phyloP scores from a whole-genome alignment of 2,329 filamentous ascomycete genomes.

The Seiridium unicorne region DNA sequence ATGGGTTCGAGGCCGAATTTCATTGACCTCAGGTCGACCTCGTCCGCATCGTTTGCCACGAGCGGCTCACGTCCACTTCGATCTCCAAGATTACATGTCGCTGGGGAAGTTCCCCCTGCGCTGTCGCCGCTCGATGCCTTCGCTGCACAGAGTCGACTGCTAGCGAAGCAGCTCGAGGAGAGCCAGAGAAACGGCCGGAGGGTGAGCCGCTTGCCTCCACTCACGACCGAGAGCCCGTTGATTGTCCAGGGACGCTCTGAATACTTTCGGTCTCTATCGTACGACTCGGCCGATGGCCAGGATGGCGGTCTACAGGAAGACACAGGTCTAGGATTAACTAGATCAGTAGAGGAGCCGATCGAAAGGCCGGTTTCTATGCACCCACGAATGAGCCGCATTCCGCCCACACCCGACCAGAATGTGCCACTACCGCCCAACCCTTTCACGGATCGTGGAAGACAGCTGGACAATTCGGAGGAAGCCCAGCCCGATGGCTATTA shows the following conservation, averaged over 20 bases:
- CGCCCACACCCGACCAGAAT: conserved; percentile 46
- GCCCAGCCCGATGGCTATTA: conserved; percentile 38
- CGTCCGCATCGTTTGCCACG: conserved; percentile 46
- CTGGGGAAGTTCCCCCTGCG: conserved; percentile 81
- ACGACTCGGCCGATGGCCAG: conserved; percentile 55
- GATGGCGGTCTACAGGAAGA: conserved; percentile 33
- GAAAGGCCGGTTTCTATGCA: conserved; percentile 72
- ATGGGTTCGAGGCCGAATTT: conserved; percentile 59
- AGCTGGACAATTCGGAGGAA: conserved; percentile 36
- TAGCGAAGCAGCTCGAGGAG: conserved; percentile 85
- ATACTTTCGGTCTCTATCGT: conserved; percentile 75
- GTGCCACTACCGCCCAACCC: conserved; percentile 45
- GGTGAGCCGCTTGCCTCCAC: conserved; percentile 80
- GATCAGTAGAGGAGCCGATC: conserved; percentile 53
- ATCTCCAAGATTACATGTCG: conserved; percentile 75
- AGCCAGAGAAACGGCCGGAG: conserved; percentile 71
- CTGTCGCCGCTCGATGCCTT: conserved; percentile 95
- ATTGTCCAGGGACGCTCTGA: conserved; percentile 71
- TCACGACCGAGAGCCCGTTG: conserved; percentile 80
- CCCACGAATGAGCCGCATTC: conserved; percentile 67
- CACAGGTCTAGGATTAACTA: conserved; percentile 47
- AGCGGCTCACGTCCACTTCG: conserved; percentile 53
- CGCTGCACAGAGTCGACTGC: conserved; percentile 82
- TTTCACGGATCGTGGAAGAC: conserved; percentile 40
- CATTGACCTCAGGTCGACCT: conserved; percentile 59